These are phyloP conservation scores for Beauveria varroae DNA, from an alignment of 2,329 filamentous ascomycete genomes.

Conservation along the genomic window DNA sequence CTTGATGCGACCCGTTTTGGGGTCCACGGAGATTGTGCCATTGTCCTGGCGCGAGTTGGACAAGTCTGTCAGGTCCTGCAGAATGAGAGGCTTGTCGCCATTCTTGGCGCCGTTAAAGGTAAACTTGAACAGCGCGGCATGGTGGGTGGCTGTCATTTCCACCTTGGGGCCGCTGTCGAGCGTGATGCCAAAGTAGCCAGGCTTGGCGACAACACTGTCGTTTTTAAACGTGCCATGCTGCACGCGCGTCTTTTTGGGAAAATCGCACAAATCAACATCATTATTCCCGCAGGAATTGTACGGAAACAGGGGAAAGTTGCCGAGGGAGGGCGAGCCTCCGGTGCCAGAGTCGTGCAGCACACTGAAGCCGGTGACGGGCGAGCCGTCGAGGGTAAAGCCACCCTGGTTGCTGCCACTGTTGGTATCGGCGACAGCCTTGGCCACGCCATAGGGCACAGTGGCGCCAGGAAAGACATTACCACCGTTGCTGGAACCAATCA, in stretches of 20 bases:
- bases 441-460: conserved; percentile 41
- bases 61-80: conserved; percentile 60
- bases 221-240: conserved; percentile 38
- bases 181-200: conserved; percentile 59
- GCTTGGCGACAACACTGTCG: conserved; percentile 46
- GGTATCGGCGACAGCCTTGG: conserved; percentile 51
- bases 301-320: conserved; percentile 67
- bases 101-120: conserved; percentile 42
- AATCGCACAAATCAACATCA: conserved; percentile 55
- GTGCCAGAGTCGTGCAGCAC: conserved; percentile 53
- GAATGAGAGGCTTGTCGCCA: conserved; percentile 46
- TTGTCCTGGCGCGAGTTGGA: conserved; percentile 52
- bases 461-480: conserved; percentile 38
- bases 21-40: conserved; percentile 47
- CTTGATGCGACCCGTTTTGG: conserved; percentile 50
- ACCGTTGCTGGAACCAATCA: conserved; percentile 35
- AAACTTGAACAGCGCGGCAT: conserved; percentile 58
- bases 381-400: conserved; percentile 46
- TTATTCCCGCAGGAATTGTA: conserved; percentile 54
- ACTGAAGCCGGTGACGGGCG: conserved; percentile 46
- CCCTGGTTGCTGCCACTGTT: conserved; percentile 46
- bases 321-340: conserved; percentile 53
- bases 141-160: conserved; percentile 63
- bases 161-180: conserved; percentile 50
- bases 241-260: conserved; percentile 39